phyloP scores from a whole-genome alignment of 2,329 filamentous ascomycete genomes.

The Niveomyces coronatus region DNA sequence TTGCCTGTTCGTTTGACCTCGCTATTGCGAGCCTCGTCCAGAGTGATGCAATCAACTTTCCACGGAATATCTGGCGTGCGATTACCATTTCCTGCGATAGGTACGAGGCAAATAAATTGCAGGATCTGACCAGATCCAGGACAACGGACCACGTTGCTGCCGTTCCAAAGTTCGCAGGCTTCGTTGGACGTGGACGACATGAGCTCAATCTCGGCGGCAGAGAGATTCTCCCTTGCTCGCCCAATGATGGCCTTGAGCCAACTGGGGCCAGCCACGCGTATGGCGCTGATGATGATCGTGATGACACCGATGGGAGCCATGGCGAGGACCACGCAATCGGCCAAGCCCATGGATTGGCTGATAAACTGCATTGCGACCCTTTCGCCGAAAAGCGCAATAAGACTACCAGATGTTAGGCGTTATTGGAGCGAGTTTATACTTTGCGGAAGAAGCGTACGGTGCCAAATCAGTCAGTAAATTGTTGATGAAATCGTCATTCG shows the following conservation, averaged over 20 bases:
- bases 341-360: slow-evolving; percentile 28
- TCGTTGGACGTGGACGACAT: slow-evolving; percentile 36
- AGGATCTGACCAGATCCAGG: slow-evolving; percentile 11
- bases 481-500: slow-evolving; percentile 1
- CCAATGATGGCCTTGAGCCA: slow-evolving; percentile 35
- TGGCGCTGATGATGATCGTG: slow-evolving; percentile 32
- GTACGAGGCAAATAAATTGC: slow-evolving; percentile 13
- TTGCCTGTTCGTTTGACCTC: neutral
- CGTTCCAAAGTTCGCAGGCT: slow-evolving; percentile 35
- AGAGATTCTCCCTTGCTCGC: slow-evolving; percentile 31
- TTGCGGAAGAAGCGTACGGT: slow-evolving; percentile 1
- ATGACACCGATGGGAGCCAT: slow-evolving; percentile 35
- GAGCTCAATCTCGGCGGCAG: slow-evolving; percentile 30
- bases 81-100: neutral
- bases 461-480: neutral
- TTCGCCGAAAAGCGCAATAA: slow-evolving; percentile 30
- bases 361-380: slow-evolving; percentile 37
- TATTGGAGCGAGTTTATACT: neutral
- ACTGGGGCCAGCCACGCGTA: slow-evolving; percentile 32
- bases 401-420: slow-evolving; percentile 6
- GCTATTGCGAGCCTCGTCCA: neutral
- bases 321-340: slow-evolving; percentile 36
- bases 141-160: slow-evolving; percentile 22
- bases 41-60: slow-evolving; percentile 7
- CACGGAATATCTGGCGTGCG: neutral